Evolutionary conservation across 768 basidiomycete genomes (phyloP), one percentile per base, ranked within the genome.

Genomic region (Termitomyces bulborhizus): DNA sequence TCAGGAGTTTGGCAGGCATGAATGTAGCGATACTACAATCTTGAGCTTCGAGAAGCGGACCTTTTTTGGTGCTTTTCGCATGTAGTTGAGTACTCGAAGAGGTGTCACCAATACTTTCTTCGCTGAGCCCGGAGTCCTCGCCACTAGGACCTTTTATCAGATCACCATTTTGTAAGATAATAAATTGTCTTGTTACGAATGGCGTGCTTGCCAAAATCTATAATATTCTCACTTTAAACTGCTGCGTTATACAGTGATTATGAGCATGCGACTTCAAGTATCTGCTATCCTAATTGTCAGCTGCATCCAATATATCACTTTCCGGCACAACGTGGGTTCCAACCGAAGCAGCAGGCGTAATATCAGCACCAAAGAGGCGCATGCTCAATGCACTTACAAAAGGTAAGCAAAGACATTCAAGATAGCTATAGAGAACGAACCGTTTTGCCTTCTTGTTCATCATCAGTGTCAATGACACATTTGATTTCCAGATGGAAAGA

Each of bases 401-500:
- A 45, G 52, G 49, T 46, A 47, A 40, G 50, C 56, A 34, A 49
- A 41, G 18, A 12, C 11, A 43, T 37, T 26, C 37, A 57, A n/a
- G 49, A 12, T 6, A 21, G n/a, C 27, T 29, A 9, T 4, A 18
- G 15, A 12, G 15, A 32, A 67, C 75, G 11, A 43, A 93, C 95
- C 88, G 92, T 72, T 98, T 98, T 26, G 93, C 91, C 65, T 90
- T 90, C 70, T 98, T 99, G 71, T 98, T 94, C 52, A 97, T 84
- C 93, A 98, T 93, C 55, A 98, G 76, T 0, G 88, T 84, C 51
- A 96, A 67, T 0, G 93, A 96, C 12, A 85, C 83, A 56, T 86
- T 87, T 2, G 93, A 93, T 71, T 91, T 94, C 97, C 96, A 98
- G 50, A 98, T 79, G 0, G 97, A 96, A n/a, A 98, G 72, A n/a